These are phyloP conservation scores for Mycena capillaripes DNA, from an alignment of 768 basidiomycete species.

Conservation along the genomic window DNA sequence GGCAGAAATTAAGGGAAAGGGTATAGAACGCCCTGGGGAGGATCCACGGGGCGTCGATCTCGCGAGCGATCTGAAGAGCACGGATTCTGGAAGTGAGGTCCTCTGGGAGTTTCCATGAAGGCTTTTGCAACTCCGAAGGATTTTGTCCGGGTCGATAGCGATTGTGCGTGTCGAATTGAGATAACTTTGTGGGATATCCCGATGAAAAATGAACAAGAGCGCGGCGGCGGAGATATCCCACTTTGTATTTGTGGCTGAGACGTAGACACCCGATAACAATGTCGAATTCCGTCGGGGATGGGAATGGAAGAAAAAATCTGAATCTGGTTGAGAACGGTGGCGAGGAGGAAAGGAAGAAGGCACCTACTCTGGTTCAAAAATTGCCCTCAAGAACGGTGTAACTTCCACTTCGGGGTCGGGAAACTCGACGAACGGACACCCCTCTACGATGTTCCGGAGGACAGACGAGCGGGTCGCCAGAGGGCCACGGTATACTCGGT, in stretches of 20 bases:
- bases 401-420: background rate
- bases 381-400: background rate
- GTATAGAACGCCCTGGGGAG: background rate
- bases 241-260: slow-evolving; percentile 26
- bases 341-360: too few relatives aligned
- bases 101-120: background rate
- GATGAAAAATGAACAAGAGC: slow-evolving; percentile 4
- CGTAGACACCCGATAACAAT: slow-evolving; percentile 5
- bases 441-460: background rate
- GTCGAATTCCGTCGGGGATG: background rate
- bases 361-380: background rate
- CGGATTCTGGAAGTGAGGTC: background rate
- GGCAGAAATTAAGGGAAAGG: background rate
- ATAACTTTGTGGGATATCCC: background rate
- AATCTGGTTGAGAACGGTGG: too few relatives aligned
- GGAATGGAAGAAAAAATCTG: slow-evolving; percentile 7
- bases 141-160: background rate
- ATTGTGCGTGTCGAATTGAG: background rate
- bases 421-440: background rate
- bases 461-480: background rate
- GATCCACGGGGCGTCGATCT: slow-evolving; percentile 21
- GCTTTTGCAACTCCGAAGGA: too few relatives aligned
- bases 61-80: background rate
- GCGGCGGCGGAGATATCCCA: background rate
- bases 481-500: background rate